A percentile compares a stretch with the other conserved stretches of the same genome.
phyloP scores from a whole-genome alignment of 106 monocot genomes.

The Apostasia ramifera region DNA sequence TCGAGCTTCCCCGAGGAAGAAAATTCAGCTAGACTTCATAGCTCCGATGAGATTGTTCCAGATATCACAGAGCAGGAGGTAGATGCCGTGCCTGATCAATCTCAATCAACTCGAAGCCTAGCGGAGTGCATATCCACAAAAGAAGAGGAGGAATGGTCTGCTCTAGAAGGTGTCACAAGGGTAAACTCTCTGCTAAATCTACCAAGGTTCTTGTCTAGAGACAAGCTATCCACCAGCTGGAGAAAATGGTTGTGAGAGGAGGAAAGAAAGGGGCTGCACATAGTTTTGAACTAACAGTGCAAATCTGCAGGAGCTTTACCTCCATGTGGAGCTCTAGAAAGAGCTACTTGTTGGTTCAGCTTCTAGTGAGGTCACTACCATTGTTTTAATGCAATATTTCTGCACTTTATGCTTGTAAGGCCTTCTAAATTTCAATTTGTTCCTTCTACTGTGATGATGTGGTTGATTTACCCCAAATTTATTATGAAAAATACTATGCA shows the following conservation, averaged over 20 bases:
- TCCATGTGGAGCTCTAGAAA: too few relatives aligned
- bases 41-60: conserved; percentile 26
- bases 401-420: too few relatives aligned
- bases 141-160: conserved; percentile 75
- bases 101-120: conserved; percentile 36
- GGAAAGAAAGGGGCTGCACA: not conserved
- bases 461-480: too few relatives aligned
- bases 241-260: conserved; percentile 23
- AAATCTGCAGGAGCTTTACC: not conserved
- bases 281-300: not conserved
- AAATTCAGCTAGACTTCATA: conserved; percentile 2
- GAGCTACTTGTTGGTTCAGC: too few relatives aligned
- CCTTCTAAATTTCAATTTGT: too few relatives aligned
- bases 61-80: conserved; percentile 9
- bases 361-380: too few relatives aligned
- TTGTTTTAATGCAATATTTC: too few relatives aligned
- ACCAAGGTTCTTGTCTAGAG: conserved; percentile 39
- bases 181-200: conserved; percentile 62
- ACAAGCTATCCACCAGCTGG: conserved; percentile 20
- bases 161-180: conserved; percentile 63
- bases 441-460: too few relatives aligned
- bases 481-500: too few relatives aligned
- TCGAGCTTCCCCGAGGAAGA: not conserved
- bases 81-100: conserved; percentile 17
- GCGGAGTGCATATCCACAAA: conserved; percentile 48